phyloP scores from a whole-genome alignment of 2,329 filamentous ascomycete species.

The Penicillium sp. region DNA sequence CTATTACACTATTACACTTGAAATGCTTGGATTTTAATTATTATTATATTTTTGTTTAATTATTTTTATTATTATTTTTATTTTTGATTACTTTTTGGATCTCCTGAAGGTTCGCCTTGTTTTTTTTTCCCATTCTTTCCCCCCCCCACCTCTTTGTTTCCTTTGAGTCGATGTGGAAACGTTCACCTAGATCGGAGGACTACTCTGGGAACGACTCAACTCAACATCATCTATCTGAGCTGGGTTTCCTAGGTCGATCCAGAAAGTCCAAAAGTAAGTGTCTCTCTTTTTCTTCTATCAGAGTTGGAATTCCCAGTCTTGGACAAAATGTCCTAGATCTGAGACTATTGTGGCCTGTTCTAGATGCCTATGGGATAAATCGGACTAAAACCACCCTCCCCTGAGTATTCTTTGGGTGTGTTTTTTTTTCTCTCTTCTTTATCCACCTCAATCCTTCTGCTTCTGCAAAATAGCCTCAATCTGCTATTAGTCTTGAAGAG shows the following conservation, averaged over 20 bases:
- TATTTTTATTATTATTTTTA: not conserved
- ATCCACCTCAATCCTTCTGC: conserved; percentile 7
- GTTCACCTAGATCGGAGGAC: conserved; percentile 40
- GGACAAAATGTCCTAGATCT: conserved; percentile 17
- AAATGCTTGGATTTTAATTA: not conserved
- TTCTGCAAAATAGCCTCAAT: not conserved
- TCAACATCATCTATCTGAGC: conserved; percentile 31
- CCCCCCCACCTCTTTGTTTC: conserved; percentile 16
- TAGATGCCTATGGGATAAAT: not conserved
- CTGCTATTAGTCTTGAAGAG: not conserved
- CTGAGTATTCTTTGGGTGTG: not conserved
- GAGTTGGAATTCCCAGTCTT: not conserved
- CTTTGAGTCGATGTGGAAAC: conserved; percentile 41
- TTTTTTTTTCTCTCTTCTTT: conserved; percentile 1
- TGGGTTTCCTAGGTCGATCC: conserved; percentile 37
- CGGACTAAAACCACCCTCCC: not conserved
- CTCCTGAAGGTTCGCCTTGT: conserved; percentile 5
- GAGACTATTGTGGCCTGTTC: conserved; percentile 13
- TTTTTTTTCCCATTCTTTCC: conserved; percentile 2
- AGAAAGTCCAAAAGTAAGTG: conserved; percentile 30
- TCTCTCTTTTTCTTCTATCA: not conserved
- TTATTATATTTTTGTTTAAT: not conserved
- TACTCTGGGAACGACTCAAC: conserved; percentile 37
- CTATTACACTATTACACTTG: too few species aligned
- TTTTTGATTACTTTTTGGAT: conserved; percentile 2